Base-by-base conservation (phyloP, 345 rosid species). In the Ricinus communis region DNA sequence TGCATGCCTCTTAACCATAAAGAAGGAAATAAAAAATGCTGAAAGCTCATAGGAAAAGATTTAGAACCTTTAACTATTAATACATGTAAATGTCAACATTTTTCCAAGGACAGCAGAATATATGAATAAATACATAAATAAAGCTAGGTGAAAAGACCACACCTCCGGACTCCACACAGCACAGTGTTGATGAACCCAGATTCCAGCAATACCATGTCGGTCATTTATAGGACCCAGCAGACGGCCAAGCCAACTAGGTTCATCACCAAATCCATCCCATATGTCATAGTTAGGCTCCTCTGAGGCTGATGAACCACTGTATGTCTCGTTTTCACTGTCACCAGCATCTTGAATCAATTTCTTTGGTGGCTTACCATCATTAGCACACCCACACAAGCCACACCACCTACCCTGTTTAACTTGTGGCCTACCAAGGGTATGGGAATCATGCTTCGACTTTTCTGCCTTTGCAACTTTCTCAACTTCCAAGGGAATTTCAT, bases 161-260 rank as follows among this genome's bases (percentile, higher is more conserved):
- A 91, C 98, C 98, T 94, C 98, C 12, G 98, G 98, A 86, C 98
- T 94, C 97, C 97, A 94, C 38, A 94, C 97, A 21, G 98, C 97
- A 74, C 98, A 94, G 53, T 88, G 84, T 83, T 90, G 98, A 84
- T 91, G 98, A 84, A 91, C 98, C 98, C 98, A 94, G 50, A 89
- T 94, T 80, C 97, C 87, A 80, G 98, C 93, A 81, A 94, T 91
- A 69, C 98, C 98, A 83, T 90, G 81, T 15, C 96, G 96, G 73
- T 94, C 98, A 67, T 91, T 91, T 77, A 91, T 79, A 64, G 98
- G 97, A 64, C 98, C 98, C 84, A 94, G 81, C 21, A 91, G 87
- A 67, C 88, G 93, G 69, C 97, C 98, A 75, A 94, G 95, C 98
- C 98, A 94, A 43, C 90, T 93, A 65, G 97, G 86, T 69, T 87